These are phyloP conservation scores for Vanrija pseudolonga DNA, from an alignment of 1,284 basidiomycete genomes.

Conservation along the genomic window DNA sequence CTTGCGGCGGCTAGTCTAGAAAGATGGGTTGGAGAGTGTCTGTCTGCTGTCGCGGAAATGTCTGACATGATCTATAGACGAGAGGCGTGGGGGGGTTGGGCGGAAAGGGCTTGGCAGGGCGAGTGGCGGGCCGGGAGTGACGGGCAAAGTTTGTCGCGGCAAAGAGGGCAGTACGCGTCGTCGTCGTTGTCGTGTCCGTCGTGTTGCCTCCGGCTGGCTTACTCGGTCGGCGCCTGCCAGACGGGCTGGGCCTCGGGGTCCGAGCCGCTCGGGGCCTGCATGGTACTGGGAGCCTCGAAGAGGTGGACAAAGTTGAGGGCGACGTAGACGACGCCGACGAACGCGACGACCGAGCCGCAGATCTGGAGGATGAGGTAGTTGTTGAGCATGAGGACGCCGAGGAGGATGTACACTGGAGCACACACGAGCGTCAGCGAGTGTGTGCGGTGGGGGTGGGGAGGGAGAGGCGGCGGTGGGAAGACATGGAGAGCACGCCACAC, in stretches of 20 bases:
- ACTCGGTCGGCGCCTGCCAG: slow-evolving; percentile 39
- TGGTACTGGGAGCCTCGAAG: slow-evolving; percentile 42
- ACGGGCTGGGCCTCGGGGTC: slow-evolving; percentile 35
- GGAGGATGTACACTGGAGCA: slow-evolving; percentile 43
- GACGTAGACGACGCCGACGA: slow-evolving; percentile 43
- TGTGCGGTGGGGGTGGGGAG: slow-evolving; percentile 5
- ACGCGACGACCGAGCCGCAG: slow-evolving; percentile 41
- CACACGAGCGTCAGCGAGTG: too few relatives aligned
- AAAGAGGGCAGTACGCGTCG: too few relatives aligned
- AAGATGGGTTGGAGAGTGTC: too few relatives aligned
- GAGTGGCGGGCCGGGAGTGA: too few relatives aligned
- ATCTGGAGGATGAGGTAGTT: slow-evolving; percentile 48
- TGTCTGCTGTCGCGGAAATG: not conserved
- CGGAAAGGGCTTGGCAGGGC: too few relatives aligned
- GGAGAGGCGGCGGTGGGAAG: not conserved
- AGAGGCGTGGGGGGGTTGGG: not conserved
- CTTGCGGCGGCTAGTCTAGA: too few relatives aligned
- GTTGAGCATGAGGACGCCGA: slow-evolving; percentile 49
- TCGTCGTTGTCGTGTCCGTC: too few relatives aligned
- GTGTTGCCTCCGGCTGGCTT: not conserved
- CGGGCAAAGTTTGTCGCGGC: too few relatives aligned
- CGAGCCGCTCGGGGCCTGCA: slow-evolving; percentile 29
- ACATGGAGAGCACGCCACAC: too few relatives aligned
- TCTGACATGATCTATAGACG: not conserved
- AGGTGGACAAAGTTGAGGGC: slow-evolving; percentile 43